Base-by-base conservation (phyloP, 805 yeast genomes). In the Saturnispora quitensis region DNA sequence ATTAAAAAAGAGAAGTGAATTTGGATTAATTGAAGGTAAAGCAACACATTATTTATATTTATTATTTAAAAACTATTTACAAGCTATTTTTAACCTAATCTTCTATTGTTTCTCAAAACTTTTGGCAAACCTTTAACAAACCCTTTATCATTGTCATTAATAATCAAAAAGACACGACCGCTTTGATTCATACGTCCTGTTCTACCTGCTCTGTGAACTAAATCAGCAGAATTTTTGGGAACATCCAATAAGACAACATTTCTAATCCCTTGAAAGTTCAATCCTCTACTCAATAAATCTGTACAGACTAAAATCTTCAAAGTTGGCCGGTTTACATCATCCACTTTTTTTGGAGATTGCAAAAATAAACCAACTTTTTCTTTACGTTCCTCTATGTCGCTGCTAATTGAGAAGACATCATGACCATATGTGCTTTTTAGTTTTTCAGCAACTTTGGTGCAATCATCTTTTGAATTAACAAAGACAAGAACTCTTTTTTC, bases 141-240 rank as follows among this genome's bases (percentile, higher is more conserved):
- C 4, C 86, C 75, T 59, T 84, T 83, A 55, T 80, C 84, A 43
- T 65, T 67, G 55, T 82, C 81, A 55, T 82, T 84, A 27, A 84
- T 83, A 48, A 91, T 79, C 61, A 93, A 71, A 56, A 89, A 84
- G 2, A 88, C 97, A 55, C 96, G 76, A 13, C 99, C 99, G 36
- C 84, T 75, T 61, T 84, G 89, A 44, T 85, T 86, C 86, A 90
- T 83, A 64, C 99, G 72, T 3, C 97, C 97, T 0, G 97, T 91
- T 68, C 99, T 78, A 1, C 99, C 99, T 1, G 88, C 84, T 55
- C 99, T 73, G 65, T 91, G 98, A 20, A 91, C 81, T 54, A 91
- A 72, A 67, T 91, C 98, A 18, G 88, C 82, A 0, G 97, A 79
- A 15, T 85, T 82, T 50, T 77, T 76, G 5, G 99, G 99, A 44